A percentile compares a stretch with the other conserved stretches of the same genome.
Conservation (phyloP, 1,284 basidiomycete genomes). For the Albatrellus sp. region DNA sequence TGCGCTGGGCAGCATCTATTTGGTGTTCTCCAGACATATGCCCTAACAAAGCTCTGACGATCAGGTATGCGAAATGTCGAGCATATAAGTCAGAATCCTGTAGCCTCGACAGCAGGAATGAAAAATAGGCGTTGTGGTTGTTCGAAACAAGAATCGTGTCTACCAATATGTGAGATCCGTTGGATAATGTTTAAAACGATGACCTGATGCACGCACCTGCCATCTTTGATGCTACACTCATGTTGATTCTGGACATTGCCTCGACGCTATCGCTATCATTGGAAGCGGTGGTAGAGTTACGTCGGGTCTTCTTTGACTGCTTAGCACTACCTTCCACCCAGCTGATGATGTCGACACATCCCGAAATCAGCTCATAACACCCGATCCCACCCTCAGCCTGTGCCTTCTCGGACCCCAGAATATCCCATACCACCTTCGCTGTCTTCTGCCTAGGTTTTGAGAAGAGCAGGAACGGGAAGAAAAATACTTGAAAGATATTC, state of each 20-base stretch:
- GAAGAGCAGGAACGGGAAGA: conserved; percentile 67
- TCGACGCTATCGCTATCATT: conserved; percentile 17
- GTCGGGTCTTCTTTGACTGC: conserved; percentile 21
- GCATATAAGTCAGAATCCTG: conserved; percentile 36
- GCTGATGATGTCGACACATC: conserved; percentile 31
- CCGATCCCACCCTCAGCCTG: conserved; percentile 12
- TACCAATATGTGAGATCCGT: conserved; percentile 16
- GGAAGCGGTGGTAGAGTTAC: conserved; percentile 12
- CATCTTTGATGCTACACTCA: conserved; percentile 40
- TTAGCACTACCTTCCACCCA: conserved; percentile 14
- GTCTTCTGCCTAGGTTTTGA: conserved; percentile 60
- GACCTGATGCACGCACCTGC: conserved; percentile 37
- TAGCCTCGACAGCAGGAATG: conserved; percentile 35
- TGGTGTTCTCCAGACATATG: conserved; percentile 44
- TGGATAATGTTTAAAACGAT: background rate
- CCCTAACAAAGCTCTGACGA: conserved; percentile 42
- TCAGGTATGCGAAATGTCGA: conserved; percentile 44
- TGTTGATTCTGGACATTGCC: conserved; percentile 38
- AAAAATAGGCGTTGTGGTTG: conserved; percentile 25
- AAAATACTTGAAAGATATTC: conserved; percentile 39
- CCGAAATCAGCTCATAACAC: conserved; percentile 31
- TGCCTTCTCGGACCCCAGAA: conserved; percentile 26
- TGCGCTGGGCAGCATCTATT: conserved; percentile 35
- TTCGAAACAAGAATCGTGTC: conserved; percentile 50
- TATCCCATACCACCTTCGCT: conserved; percentile 52